Conservation (phyloP, 257 asterid species). For the Apocynum venetum region DNA sequence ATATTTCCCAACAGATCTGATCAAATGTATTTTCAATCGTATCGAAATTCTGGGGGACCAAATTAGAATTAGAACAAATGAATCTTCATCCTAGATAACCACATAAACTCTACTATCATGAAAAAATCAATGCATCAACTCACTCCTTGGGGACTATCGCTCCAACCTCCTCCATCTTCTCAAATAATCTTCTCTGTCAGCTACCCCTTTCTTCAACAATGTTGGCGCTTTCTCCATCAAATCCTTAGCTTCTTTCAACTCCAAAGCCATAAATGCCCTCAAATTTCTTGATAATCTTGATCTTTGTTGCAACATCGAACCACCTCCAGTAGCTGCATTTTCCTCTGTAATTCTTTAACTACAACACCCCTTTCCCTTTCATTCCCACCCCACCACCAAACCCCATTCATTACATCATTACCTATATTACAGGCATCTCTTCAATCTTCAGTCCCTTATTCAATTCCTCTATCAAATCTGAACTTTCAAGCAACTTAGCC, state of each 20-base stretch:
- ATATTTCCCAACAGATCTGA: too few species aligned
- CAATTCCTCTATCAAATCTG: conserved; percentile 56
- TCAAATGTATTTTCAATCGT: too few species aligned
- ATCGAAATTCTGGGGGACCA: too few species aligned
- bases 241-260: conserved; percentile 92
- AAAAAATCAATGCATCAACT: conserved; percentile 10
- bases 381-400: conserved; percentile 45
- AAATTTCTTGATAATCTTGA: conserved; percentile 90
- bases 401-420: conserved; percentile 81
- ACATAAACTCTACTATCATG: too few species aligned
- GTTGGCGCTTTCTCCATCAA: conserved; percentile 95
- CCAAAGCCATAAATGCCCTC: conserved; percentile 74
- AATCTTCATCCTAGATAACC: too few species aligned
- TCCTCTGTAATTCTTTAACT: conserved; percentile 38
- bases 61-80: too few species aligned
- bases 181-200: conserved; percentile 69
- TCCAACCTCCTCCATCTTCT: conserved; percentile 76
- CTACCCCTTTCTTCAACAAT: conserved; percentile 87
- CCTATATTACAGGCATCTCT: conserved; percentile 74
- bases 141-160: conserved; percentile 81
- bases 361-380: conserved; percentile 49
- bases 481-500: conserved; percentile 53
- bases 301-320: conserved; percentile 59
- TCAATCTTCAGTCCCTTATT: conserved; percentile 57
- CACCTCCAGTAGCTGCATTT: conserved; percentile 68